Conservation (phyloP, 371 early-diverging fungal genomes). For the Lichtheimia hyalospora region DNA sequence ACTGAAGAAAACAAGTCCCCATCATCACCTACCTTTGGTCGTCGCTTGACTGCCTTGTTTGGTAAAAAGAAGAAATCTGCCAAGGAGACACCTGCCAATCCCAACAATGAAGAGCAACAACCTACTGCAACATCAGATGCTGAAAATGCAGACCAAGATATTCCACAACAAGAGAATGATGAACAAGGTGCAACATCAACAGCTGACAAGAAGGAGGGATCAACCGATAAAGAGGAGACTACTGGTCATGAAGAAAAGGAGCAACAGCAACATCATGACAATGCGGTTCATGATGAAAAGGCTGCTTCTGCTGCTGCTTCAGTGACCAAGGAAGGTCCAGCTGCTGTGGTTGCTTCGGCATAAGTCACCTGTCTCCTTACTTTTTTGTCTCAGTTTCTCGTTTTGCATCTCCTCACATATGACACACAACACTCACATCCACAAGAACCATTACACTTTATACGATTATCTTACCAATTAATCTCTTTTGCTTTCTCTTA, state of each 20-base stretch:
- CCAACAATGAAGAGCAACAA: constrained; percentile 2
- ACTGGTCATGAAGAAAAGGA: constrained; percentile 2
- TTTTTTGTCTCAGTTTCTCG: no score
- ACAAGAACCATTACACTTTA: no score
- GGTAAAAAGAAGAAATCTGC: constrained; percentile 6
- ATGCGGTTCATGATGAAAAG: constrained; percentile 3
- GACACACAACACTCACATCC: no score
- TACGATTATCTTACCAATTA: no score
- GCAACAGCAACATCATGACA: neutral
- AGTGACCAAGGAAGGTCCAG: neutral
- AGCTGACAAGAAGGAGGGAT: neutral
- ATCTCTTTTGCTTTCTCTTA: no score
- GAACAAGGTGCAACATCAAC: no score
- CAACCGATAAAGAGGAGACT: neutral
- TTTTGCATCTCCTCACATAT: no score
- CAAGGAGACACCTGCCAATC: constrained; percentile 8
- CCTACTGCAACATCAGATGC: neutral
- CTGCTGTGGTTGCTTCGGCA: constrained; percentile 9
- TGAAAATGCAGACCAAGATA: no score
- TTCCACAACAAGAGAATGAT: no score
- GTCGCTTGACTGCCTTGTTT: constrained; percentile 15
- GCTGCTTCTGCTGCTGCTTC: constrained; percentile 2
- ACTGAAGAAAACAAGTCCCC: constrained; percentile 11
- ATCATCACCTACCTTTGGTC: constrained; percentile 9
- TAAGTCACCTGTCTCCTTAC: neutral